Conservation (phyloP, 495 filamentous ascomycete genomes). For the Rostrohypoxylon terebratum region DNA sequence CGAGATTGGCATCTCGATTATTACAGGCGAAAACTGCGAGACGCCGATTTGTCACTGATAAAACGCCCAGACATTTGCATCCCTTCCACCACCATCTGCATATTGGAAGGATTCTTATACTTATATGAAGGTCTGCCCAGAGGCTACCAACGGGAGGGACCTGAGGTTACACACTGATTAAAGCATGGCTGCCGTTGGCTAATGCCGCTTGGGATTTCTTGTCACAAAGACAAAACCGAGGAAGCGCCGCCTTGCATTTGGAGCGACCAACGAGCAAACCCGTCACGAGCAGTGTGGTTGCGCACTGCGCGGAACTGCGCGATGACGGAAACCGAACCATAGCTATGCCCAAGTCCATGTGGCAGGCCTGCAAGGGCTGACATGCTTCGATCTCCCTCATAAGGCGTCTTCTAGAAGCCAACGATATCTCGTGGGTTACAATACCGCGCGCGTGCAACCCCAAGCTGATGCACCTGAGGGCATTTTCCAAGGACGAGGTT, state of each 20-base stretch:
- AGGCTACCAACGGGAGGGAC: conserved; percentile 20
- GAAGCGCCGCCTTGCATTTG: conserved; percentile 51
- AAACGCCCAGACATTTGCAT: background rate
- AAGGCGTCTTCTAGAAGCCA: conserved; percentile 43
- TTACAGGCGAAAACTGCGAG: conserved; percentile 8
- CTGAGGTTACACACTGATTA: conserved; percentile 18
- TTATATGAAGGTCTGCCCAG: conserved; percentile 22
- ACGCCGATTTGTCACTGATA: background rate
- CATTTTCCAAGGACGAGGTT: background rate
- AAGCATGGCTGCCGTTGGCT: conserved; percentile 16
- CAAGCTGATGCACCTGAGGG: conserved; percentile 18
- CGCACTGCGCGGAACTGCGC: conserved; percentile 37
- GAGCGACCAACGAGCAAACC: conserved; percentile 43
- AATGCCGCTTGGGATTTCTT: conserved; percentile 28
- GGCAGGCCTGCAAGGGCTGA: conserved; percentile 45
- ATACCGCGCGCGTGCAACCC: conserved; percentile 25
- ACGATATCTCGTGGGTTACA: conserved; percentile 19
- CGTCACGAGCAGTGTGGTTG: conserved; percentile 36
- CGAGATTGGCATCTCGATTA: conserved; percentile 28
- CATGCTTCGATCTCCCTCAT: conserved; percentile 21
- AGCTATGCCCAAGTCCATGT: conserved; percentile 36
- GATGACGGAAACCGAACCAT: conserved; percentile 46
- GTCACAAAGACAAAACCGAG: conserved; percentile 47
- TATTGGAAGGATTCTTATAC: background rate
- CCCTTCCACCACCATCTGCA: background rate